Conservation (phyloP, 2,329 filamentous ascomycete genomes). For the Davidsoniella australis region DNA sequence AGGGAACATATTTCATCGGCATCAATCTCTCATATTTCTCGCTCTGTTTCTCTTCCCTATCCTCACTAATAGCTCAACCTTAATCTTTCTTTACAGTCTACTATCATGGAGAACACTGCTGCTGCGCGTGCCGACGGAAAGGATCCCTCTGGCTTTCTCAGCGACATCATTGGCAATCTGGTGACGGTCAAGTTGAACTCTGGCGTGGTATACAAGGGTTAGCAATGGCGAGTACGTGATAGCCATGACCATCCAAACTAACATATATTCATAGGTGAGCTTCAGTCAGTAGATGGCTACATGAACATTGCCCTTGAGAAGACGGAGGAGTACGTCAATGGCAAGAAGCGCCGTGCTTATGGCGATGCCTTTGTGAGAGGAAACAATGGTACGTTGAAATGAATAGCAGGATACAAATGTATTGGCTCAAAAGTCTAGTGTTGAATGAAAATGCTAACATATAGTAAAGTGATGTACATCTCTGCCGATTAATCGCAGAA, state of each 20-base stretch:
- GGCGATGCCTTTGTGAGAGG: conserved; percentile 91
- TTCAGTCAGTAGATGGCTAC: conserved; percentile 95
- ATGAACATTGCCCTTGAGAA: conserved; percentile 99
- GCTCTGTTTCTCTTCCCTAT: background rate
- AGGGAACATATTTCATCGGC: background rate
- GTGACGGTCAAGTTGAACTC: conserved; percentile 97
- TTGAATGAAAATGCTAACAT: background rate
- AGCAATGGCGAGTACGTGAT: conserved; percentile 13
- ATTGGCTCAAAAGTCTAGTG: background rate
- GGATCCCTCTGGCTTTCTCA: conserved; percentile 83
- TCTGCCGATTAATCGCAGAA: conserved; percentile 37
- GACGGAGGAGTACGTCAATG: conserved; percentile 81
- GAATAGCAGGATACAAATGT: too few species aligned
- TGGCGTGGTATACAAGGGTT: conserved; percentile 95
- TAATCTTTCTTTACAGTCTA: background rate
- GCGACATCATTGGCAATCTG: conserved; percentile 83
- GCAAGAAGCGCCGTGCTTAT: conserved; percentile 64
- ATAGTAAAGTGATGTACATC: conserved; percentile 49
- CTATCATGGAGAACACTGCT: conserved; percentile 57
- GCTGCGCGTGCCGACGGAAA: conserved; percentile 53
- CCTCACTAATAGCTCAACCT: background rate
- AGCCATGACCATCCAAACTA: background rate
- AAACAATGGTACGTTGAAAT: conserved; percentile 59
- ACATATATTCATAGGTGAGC: conserved; percentile 45
- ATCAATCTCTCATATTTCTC: background rate